Percentiles rank a stretch among this genome's conserved stretches.
Evolutionary conservation across 2,329 filamentous ascomycete species (phyloP).

Genomic region (Monilinia fructigena): DNA sequence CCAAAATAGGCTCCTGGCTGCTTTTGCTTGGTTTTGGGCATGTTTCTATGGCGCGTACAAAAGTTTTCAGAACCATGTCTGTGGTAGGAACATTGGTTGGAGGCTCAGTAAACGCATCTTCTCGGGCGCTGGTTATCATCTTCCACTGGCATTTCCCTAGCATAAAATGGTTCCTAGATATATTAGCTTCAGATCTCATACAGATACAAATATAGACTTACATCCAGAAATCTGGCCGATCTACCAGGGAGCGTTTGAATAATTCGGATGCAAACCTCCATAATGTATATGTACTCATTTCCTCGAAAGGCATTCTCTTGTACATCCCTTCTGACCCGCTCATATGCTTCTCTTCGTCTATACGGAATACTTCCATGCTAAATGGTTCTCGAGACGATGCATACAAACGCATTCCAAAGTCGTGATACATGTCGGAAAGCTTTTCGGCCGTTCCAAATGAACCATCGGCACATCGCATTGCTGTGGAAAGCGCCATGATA

Average conservation of each 20-base stretch:
- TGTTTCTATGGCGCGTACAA: conserved; percentile 59
- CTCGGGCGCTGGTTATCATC: conserved; percentile 55
- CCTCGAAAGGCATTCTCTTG: conserved; percentile 54
- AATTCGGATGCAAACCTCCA: conserved; percentile 65
- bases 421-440: conserved; percentile 64
- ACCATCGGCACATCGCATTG: conserved; percentile 55
- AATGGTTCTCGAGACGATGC: conserved; percentile 67
- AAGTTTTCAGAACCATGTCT: conserved; percentile 54
- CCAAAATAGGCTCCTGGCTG: conserved; percentile 63
- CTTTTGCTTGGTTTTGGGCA: conserved; percentile 60
- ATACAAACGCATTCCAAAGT: conserved; percentile 68
- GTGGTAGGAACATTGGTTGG: conserved; percentile 34
- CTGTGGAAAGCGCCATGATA: conserved; percentile 64
- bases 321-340: conserved; percentile 55
- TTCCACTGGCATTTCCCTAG: conserved; percentile 72
- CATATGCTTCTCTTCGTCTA: conserved; percentile 62
- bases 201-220: conserved; percentile 41
- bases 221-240: conserved; percentile 63
- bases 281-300: conserved; percentile 57
- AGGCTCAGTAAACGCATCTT: conserved; percentile 42
- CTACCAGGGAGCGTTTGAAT: conserved; percentile 57
- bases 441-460: conserved; percentile 53
- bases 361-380: conserved; percentile 63
- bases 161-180: conserved; percentile 61
- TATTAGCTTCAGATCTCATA: conserved; percentile 32